Percentiles rank a stretch among this genome's conserved stretches.
Conservation (phyloP, 148 eudicot genomes). For the Rhododendron mucronatum region DNA sequence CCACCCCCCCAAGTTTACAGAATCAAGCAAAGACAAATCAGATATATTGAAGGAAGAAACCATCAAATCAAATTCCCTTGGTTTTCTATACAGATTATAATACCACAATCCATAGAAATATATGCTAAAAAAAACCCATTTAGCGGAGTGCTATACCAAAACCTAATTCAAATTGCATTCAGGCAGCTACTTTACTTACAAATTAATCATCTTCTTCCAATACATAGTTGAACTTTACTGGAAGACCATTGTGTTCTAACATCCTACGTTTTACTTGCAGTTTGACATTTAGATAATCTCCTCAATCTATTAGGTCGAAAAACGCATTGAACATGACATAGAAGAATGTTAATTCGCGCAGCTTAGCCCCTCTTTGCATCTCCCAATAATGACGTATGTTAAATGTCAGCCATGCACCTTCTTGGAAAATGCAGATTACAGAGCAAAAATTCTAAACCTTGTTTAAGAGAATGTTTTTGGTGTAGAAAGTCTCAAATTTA, state of each 20-base stretch:
- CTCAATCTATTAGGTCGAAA: not conserved
- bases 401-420: no score
- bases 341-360: not conserved
- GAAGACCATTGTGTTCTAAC: not conserved
- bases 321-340: not conserved
- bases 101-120: not conserved
- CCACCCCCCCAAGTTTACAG: no score
- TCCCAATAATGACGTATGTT: not conserved
- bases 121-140: not conserved
- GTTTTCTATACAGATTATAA: not conserved
- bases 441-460: no score
- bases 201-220: not conserved
- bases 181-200: no score
- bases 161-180: not conserved
- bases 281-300: not conserved
- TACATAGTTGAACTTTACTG: not conserved
- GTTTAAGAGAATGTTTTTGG: no score
- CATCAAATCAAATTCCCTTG: not conserved
- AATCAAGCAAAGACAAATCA: no score
- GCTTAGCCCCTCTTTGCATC: not conserved
- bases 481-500: no score
- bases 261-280: not conserved
- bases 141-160: not conserved
- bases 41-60: not conserved
- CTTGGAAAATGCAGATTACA: no score